phyloP scores from a whole-genome alignment of 1,284 basidiomycete species.

The Malassezia yamatoensis region DNA sequence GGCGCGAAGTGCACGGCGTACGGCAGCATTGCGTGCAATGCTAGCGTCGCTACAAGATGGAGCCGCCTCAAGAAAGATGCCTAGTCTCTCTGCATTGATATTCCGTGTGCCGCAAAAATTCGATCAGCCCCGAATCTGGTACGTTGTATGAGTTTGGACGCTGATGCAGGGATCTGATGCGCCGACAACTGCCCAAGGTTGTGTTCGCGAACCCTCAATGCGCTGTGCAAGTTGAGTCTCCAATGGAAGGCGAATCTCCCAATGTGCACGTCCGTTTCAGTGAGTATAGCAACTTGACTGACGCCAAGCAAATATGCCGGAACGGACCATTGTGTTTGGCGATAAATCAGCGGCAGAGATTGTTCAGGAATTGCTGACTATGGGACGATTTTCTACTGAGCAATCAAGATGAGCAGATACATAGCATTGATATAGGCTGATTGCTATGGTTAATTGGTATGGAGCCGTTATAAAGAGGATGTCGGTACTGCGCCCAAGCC shows the following conservation, averaged over 20 bases:
- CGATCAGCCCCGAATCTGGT: conserved; percentile 8
- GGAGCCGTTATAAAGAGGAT: neutral
- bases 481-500: conserved; percentile 5
- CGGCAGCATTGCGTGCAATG: conserved; percentile 2
- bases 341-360: conserved; percentile 13
- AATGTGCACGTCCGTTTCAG: conserved; percentile 5
- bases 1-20: neutral
- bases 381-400: conserved; percentile 5
- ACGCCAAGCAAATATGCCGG: conserved; percentile 11
- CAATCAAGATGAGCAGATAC: neutral
- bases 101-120: conserved; percentile 10
- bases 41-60: conserved; percentile 6
- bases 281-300: neutral
- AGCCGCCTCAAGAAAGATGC: conserved; percentile 4
- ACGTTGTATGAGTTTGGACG: neutral
- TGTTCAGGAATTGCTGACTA: conserved; percentile 10
- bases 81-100: neutral
- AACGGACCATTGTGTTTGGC: conserved; percentile 15
- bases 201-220: conserved; percentile 15
- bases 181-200: conserved; percentile 10
- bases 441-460: neutral
- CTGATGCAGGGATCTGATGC: conserved; percentile 12
- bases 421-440: neutral
- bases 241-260: neutral
- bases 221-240: conserved; percentile 3